phyloP scores from a whole-genome alignment of 192 early-diverging fungal species.

The Coemansia pectinata region DNA sequence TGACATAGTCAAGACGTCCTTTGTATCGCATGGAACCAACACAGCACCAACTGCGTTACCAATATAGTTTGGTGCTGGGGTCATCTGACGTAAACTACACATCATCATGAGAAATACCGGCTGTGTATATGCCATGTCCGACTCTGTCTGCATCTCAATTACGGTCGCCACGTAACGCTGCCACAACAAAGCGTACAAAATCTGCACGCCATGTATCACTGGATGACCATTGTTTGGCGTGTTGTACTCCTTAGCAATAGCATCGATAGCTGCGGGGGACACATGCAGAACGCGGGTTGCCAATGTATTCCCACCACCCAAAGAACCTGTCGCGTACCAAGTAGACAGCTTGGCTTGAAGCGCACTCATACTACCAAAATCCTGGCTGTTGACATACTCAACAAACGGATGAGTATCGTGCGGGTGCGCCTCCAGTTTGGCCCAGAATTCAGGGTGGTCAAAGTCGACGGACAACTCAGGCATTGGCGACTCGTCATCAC shows the following conservation, averaged over 20 bases:
- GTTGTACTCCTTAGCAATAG: background rate
- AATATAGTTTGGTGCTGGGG: conserved; percentile 20
- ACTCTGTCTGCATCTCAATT: background rate
- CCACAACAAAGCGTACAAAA: background rate
- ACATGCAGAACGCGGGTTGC: background rate
- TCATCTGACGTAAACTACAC: conserved; percentile 15
- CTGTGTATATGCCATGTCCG: background rate
- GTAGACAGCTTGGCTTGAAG: background rate
- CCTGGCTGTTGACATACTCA: background rate
- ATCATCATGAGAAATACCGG: conserved; percentile 24
- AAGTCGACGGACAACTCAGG: background rate
- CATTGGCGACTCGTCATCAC: background rate
- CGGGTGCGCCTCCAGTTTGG: background rate
- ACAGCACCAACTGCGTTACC: conserved; percentile 31
- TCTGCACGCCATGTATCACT: background rate
- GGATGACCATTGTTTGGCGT: background rate
- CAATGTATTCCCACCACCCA: background rate
- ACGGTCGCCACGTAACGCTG: background rate
- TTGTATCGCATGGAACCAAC: conserved; percentile 5
- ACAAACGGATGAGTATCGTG: background rate
- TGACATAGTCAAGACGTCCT: conserved; percentile 1
- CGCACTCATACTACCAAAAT: background rate
- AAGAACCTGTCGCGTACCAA: background rate
- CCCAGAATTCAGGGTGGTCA: background rate
- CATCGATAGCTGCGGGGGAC: background rate